phyloP scores from a whole-genome alignment of 2,329 filamentous ascomycete genomes.

The Beauveria brongniartii region DNA sequence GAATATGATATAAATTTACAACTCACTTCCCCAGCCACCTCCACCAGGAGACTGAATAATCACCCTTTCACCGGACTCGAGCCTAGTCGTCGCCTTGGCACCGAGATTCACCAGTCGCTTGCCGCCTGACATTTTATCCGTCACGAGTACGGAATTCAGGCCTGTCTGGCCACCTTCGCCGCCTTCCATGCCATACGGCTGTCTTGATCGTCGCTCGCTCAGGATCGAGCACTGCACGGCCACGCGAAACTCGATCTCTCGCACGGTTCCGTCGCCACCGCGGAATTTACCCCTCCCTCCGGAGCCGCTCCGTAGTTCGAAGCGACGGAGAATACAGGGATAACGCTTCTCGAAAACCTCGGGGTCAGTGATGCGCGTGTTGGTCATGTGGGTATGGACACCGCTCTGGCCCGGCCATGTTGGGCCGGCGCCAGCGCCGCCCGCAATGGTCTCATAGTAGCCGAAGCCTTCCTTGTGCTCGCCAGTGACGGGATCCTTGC shows the following conservation, averaged over 20 bases:
- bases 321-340: constrained; percentile 58
- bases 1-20: not conserved
- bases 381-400: constrained; percentile 82
- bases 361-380: constrained; percentile 73
- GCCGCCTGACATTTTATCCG: constrained; percentile 13
- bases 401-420: constrained; percentile 66
- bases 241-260: constrained; percentile 75
- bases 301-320: constrained; percentile 54
- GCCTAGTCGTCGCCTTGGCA: constrained; percentile 50
- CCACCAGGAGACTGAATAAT: constrained; percentile 55
- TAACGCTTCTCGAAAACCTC: constrained; percentile 74
- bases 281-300: constrained; percentile 57
- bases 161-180: constrained; percentile 62
- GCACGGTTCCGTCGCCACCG: constrained; percentile 69
- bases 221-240: constrained; percentile 73
- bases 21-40: constrained; percentile 45
- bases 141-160: constrained; percentile 39
- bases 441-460: constrained; percentile 81
- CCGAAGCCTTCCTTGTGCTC: constrained; percentile 55
- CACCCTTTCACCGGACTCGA: constrained; percentile 51
- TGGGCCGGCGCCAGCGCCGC: constrained; percentile 65
- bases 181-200: constrained; percentile 65
- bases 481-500: constrained; percentile 51
- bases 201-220: constrained; percentile 65
- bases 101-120: constrained; percentile 44